Conservation (phyloP, 148 eudicot genomes). For the Cornus suecica region DNA sequence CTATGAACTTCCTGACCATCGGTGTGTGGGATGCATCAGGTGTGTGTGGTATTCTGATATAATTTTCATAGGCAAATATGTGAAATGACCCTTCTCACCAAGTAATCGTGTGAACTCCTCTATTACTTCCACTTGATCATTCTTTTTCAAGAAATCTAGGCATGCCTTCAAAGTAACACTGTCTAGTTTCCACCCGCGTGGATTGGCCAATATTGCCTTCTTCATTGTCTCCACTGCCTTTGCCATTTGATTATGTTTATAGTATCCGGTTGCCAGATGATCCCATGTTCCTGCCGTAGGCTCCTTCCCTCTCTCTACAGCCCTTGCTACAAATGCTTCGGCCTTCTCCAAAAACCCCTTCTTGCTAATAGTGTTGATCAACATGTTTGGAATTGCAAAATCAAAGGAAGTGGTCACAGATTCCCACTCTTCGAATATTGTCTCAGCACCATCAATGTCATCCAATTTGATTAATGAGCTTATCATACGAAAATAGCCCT, state of each 20-base stretch:
- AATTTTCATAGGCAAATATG: neutral
- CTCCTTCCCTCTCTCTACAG: conserved; percentile 21
- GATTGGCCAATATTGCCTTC: conserved; percentile 19
- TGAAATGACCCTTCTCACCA: neutral
- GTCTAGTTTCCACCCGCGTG: conserved; percentile 14
- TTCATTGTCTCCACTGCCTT: conserved; percentile 35
- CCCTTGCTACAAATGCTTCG: conserved; percentile 16
- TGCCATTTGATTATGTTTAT: conserved; percentile 24
- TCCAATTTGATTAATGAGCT: conserved; percentile 32
- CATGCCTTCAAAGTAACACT: conserved; percentile 20
- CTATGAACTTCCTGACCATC: neutral
- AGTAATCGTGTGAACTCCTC: conserved; percentile 12
- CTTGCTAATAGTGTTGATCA: conserved; percentile 33
- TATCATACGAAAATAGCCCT: conserved; percentile 27
- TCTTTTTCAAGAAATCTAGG: conserved; percentile 30
- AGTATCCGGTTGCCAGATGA: conserved; percentile 35
- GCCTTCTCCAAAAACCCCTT: conserved; percentile 36
- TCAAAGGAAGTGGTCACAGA: conserved; percentile 16
- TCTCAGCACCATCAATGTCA: conserved; percentile 37
- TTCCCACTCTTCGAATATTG: conserved; percentile 38
- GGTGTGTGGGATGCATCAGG: neutral
- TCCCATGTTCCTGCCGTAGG: conserved; percentile 30
- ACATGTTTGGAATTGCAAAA: conserved; percentile 27
- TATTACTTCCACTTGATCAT: conserved; percentile 19
- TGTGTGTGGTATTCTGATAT: no score